A percentile compares a stretch with the other conserved stretches of the same genome.
Conservation (phyloP, 768 basidiomycete species). For the Mycena vitilis region DNA sequence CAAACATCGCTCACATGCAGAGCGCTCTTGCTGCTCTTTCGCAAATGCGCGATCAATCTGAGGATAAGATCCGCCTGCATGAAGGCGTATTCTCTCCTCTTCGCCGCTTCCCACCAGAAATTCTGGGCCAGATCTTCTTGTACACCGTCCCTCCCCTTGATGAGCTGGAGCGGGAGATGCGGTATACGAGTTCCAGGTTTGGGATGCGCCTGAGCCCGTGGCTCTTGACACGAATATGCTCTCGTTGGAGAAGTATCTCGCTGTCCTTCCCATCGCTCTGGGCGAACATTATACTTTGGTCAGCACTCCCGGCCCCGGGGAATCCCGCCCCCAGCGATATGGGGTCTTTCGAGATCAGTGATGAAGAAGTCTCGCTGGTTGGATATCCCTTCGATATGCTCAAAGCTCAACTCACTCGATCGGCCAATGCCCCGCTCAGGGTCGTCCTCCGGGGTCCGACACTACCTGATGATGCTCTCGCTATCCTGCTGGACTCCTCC, state of each 20-base stretch:
- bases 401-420: not conserved
- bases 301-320: not conserved
- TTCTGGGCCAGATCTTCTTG: not conserved
- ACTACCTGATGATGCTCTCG: not conserved
- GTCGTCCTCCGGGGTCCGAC: not conserved
- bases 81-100: not conserved
- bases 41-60: not conserved
- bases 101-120: not conserved
- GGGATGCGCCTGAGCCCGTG: not conserved
- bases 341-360: not conserved
- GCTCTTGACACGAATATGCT: not conserved
- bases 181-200: not conserved
- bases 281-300: not conserved
- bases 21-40: not conserved
- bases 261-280: not conserved
- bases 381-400: not conserved
- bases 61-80: not conserved
- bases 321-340: not conserved
- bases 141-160: not conserved
- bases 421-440: not conserved
- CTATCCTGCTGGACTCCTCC: not conserved
- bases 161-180: not conserved
- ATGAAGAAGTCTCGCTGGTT: not conserved
- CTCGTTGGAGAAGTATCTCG: not conserved
- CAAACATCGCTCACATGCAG: not conserved